These are phyloP conservation scores for Aspergillus fischeri DNA, from an alignment of 2,329 filamentous ascomycete genomes.

Conservation along the genomic window DNA sequence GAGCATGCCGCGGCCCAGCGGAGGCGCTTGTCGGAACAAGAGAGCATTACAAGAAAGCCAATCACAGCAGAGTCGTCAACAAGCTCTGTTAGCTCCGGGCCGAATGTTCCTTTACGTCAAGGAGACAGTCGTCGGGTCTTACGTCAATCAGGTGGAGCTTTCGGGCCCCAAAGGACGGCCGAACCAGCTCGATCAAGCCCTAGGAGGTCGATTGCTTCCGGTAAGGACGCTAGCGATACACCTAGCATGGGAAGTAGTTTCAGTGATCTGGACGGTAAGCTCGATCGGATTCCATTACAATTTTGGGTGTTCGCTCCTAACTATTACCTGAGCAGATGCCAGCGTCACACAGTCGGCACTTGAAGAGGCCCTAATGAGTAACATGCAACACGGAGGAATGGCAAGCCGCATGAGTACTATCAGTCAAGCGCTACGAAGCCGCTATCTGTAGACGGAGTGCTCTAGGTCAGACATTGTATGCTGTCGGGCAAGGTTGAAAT, in stretches of 20 bases:
- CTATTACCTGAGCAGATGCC: constrained; percentile 42
- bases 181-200: constrained; percentile 49
- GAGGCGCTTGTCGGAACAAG: constrained; percentile 24
- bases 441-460: constrained; percentile 37
- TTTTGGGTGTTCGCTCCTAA: constrained; percentile 1
- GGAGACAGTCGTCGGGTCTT: constrained; percentile 15
- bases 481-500: background rate
- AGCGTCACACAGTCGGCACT: constrained; percentile 62
- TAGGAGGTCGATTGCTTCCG: constrained; percentile 32
- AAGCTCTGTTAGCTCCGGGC: constrained; percentile 37
- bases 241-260: constrained; percentile 64
- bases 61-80: constrained; percentile 28
- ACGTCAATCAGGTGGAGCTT: constrained; percentile 12
- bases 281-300: background rate
- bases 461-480: background rate
- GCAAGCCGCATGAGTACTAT: constrained; percentile 49
- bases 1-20: constrained; percentile 25
- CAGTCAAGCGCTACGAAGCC: constrained; percentile 52
- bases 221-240: constrained; percentile 49
- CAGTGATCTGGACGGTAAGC: constrained; percentile 59
- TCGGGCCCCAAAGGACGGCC: constrained; percentile 46
- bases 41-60: constrained; percentile 15
- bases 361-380: constrained; percentile 60
- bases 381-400: constrained; percentile 54
- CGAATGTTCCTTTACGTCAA: constrained; percentile 20